Evolutionary conservation across 202 grass and related monocot species (phyloP).

Genomic region (Tripidium arundinaceum): DNA sequence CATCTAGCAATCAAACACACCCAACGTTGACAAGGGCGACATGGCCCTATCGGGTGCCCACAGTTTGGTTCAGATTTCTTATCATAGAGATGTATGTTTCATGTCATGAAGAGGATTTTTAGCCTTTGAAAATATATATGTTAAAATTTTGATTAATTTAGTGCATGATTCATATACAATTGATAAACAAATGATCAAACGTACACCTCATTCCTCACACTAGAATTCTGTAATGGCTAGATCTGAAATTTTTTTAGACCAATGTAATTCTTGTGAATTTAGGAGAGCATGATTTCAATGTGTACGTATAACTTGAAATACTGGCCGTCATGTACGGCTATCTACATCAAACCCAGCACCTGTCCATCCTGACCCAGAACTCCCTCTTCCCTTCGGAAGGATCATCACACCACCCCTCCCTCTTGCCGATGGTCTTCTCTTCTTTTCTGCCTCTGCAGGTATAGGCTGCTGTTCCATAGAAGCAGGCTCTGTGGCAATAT

Average conservation of each 20-base stretch:
- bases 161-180: constrained; percentile 18
- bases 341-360: constrained; percentile 84
- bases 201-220: not conserved
- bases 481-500: not conserved
- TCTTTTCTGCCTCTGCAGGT: constrained; percentile 46
- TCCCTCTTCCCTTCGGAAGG: constrained; percentile 67
- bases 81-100: no score
- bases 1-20: no score
- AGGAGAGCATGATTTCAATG: not conserved
- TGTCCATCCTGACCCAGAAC: constrained; percentile 72
- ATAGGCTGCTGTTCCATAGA: constrained; percentile 12
- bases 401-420: constrained; percentile 61
- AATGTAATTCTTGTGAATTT: not conserved
- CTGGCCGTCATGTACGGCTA: constrained; percentile 30
- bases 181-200: constrained; percentile 20
- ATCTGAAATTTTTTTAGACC: not conserved
- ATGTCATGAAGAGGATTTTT: no score
- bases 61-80: no score
- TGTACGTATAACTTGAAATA: constrained; percentile 11
- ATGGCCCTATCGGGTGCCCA: no score
- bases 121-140: not conserved
- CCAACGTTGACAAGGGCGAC: no score
- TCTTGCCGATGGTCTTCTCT: constrained; percentile 52
- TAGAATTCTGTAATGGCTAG: not conserved
- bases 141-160: constrained; percentile 16